Base-by-base conservation (phyloP, 2,329 filamentous ascomycete genomes). In the Metarhizium sp. region DNA sequence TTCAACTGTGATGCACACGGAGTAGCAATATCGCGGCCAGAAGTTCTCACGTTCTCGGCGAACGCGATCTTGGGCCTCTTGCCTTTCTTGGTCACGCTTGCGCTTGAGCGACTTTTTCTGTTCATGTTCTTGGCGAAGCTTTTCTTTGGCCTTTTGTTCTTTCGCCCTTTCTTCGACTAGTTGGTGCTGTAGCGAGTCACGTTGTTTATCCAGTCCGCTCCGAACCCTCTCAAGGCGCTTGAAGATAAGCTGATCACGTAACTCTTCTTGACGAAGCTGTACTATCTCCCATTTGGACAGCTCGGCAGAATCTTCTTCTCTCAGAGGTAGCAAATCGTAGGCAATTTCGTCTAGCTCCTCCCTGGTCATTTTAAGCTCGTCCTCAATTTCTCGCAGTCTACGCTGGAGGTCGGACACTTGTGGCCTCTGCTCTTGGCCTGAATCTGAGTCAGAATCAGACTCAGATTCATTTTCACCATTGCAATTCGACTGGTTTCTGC, bases 21-120 rank as follows among this genome's bases (percentile, higher is more conserved):
- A 66, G 62, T 78, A 79, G 61, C 74, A 74, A 18, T 67, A 66
- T 51, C 70, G 72, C 1, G 77, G 74, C 78, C 77, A 80, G 60
- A 78, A 80, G 1, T 64, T 64, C 51, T 73, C 66, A 49, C 71
- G 65, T 61, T 81, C 76, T 14, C 60, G 61, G 34, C 69, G 73
- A 50, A 79, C 61, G 45, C 78, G 71, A 6, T 55, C 43, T 60
- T 75, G 76, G 61, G 80, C 78, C 54, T 72, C 72, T 1, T 25
- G 38, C 5, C 61, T 63, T 63, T 77, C 72, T 3, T 62, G 64
- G 42, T 68, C 64, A 48, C 71, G 69, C 1, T 69, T 71, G 7
- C 59, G 49, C 29, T 69, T 65, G 56, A 70, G 71, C 42, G 70
- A 61, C 50, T 63, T 62, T 50, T 68, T 64, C 59, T 70, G 74